Conservation (phyloP, 2,329 filamentous ascomycete genomes). For the Peltaster fructicola region DNA sequence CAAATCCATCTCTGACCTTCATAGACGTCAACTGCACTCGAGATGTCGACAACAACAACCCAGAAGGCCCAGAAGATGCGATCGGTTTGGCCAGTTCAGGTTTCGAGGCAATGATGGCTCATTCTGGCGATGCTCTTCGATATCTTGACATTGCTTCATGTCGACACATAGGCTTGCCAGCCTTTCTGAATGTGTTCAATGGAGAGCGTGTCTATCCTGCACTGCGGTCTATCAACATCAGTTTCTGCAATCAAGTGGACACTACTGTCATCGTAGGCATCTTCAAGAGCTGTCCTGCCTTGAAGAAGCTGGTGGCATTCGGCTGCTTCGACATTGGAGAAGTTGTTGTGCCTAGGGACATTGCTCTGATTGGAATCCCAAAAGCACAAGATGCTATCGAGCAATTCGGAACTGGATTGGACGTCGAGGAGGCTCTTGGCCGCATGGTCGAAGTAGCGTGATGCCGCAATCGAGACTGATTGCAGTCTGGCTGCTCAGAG, state of each 20-base stretch:
- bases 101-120: constrained; percentile 66
- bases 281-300: constrained; percentile 28
- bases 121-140: constrained; percentile 51
- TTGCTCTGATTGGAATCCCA: constrained; percentile 42
- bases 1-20: constrained; percentile 50
- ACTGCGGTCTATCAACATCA: constrained; percentile 48
- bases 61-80: constrained; percentile 42
- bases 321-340: constrained; percentile 43
- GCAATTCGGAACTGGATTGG: constrained; percentile 27
- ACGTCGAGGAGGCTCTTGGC: constrained; percentile 18
- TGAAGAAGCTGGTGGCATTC: constrained; percentile 41
- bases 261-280: constrained; percentile 36
- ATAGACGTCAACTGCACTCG: constrained; percentile 65
- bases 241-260: constrained; percentile 37
- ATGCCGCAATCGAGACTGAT: constrained; percentile 3
- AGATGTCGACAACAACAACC: constrained; percentile 52
- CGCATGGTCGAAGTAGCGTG: constrained; percentile 16
- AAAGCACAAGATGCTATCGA: constrained; percentile 40
- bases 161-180: constrained; percentile 55
- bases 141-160: constrained; percentile 67
- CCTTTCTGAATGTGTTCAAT: constrained; percentile 60
- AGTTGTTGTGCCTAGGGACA: constrained; percentile 36
- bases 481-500: no score
- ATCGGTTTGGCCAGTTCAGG: constrained; percentile 60
- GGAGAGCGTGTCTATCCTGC: constrained; percentile 44